Percentiles rank a stretch among this genome's conserved stretches.
phyloP scores from a whole-genome alignment of 1,284 basidiomycete genomes.

The Ceratobasidium papillatum region DNA sequence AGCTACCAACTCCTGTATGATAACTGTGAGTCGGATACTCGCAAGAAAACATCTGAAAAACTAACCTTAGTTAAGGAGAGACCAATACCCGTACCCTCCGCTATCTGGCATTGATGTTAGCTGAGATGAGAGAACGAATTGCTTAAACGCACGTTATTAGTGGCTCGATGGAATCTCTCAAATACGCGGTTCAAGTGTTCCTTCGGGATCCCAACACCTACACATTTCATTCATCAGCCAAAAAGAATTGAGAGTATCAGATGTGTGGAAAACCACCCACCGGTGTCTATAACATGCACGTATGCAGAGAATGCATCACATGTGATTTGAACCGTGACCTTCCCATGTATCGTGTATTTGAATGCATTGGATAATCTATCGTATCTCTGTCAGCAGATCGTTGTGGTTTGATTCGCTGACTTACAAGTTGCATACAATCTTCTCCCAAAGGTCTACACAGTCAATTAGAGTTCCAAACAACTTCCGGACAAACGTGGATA shows the following conservation, averaged over 20 bases:
- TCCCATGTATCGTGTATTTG: slow-evolving; percentile 49
- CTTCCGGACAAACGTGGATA: neutral
- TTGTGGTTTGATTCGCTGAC: neutral
- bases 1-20: slow-evolving; percentile 48
- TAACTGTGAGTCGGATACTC: neutral
- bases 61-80: slow-evolving; percentile 48
- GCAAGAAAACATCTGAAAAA: neutral
- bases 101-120: slow-evolving; percentile 42
- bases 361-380: slow-evolving; percentile 48
- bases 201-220: slow-evolving; percentile 49
- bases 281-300: slow-evolving; percentile 6
- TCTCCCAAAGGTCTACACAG: slow-evolving; percentile 50
- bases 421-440: slow-evolving; percentile 46
- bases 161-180: slow-evolving; percentile 50
- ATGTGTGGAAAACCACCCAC: neutral
- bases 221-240: slow-evolving; percentile 40
- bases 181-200: slow-evolving; percentile 47
- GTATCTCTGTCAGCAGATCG: slow-evolving; percentile 1
- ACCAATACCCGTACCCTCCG: slow-evolving; percentile 52
- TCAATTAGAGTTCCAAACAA: neutral
- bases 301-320: slow-evolving; percentile 39
- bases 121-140: neutral
- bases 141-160: neutral
- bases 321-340: slow-evolving; percentile 44
- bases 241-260: too few relatives aligned